Conservation (phyloP, 2,329 filamentous ascomycete species). For the Penicillium sp. region DNA sequence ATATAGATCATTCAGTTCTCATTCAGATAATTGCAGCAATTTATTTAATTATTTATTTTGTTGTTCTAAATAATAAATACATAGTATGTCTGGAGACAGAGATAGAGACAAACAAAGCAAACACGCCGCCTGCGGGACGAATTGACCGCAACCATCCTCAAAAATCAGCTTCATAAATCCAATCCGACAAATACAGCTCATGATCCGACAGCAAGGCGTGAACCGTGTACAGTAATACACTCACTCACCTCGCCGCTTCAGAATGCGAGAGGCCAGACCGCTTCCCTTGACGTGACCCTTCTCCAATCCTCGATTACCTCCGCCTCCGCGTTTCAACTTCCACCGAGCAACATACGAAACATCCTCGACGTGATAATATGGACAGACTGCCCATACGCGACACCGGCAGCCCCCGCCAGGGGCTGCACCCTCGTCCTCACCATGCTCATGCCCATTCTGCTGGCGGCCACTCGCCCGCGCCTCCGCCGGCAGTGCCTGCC, state of each 20-base stretch:
- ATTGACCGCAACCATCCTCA: background rate
- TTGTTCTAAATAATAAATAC: too few relatives aligned
- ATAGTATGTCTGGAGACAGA: too few relatives aligned
- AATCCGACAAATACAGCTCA: too few relatives aligned
- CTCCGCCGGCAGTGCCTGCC: constrained; percentile 22
- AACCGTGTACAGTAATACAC: background rate
- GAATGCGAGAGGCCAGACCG: constrained; percentile 16
- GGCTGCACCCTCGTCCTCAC: constrained; percentile 7
- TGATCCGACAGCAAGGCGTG: too few relatives aligned
- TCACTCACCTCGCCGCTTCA: background rate
- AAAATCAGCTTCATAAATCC: background rate
- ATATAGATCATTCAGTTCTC: too few relatives aligned
- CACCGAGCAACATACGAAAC: background rate
- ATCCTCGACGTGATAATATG: background rate
- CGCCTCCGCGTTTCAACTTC: background rate
- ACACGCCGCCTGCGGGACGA: constrained; percentile 11
- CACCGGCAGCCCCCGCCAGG: constrained; percentile 9
- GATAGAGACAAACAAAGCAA: constrained; percentile 23
- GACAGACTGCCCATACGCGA: constrained; percentile 14
- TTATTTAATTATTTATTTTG: too few relatives aligned
- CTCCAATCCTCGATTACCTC: background rate
- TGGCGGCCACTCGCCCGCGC: constrained; percentile 12
- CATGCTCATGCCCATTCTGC: background rate
- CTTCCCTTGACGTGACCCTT: constrained; percentile 7
- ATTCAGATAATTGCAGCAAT: too few relatives aligned